These are phyloP conservation scores for Orbilia quercus DNA, from an alignment of 2,329 filamentous ascomycete genomes.

Conservation along the genomic window DNA sequence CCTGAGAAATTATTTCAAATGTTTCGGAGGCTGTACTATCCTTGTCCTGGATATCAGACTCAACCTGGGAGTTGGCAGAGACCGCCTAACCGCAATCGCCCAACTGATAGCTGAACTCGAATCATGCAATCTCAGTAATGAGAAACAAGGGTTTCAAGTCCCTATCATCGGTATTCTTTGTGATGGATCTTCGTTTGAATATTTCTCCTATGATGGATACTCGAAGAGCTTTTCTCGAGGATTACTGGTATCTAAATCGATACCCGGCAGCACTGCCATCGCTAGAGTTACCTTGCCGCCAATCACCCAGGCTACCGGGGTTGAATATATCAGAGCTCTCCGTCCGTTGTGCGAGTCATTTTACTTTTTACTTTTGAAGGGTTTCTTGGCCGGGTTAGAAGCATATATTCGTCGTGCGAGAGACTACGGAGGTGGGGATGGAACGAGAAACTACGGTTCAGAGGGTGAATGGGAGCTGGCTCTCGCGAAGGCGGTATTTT, in stretches of 20 bases:
- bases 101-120: slow-evolving; percentile 52
- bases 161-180: slow-evolving; percentile 49
- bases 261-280: slow-evolving; percentile 44
- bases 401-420: slow-evolving; percentile 52
- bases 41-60: slow-evolving; percentile 48
- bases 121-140: slow-evolving; percentile 44
- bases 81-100: slow-evolving; percentile 44
- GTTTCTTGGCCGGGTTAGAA: slow-evolving; percentile 49
- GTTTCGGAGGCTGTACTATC: slow-evolving; percentile 54
- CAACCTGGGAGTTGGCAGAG: slow-evolving; percentile 48
- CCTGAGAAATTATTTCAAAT: slow-evolving; percentile 52
- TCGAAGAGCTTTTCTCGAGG: slow-evolving; percentile 45
- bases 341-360: slow-evolving; percentile 50
- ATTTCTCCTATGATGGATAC: slow-evolving; percentile 52
- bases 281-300: slow-evolving; percentile 43
- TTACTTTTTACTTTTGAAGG: slow-evolving; percentile 50
- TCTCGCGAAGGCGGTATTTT: slow-evolving; percentile 48
- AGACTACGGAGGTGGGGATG: slow-evolving; percentile 43
- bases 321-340: slow-evolving; percentile 43
- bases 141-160: slow-evolving; percentile 49
- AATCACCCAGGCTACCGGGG: slow-evolving; percentile 46
- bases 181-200: slow-evolving; percentile 52
- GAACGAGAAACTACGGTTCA: slow-evolving; percentile 44
- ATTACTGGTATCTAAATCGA: slow-evolving; percentile 38
- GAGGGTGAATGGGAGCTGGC: slow-evolving; percentile 50